Evolutionary conservation across 1,284 basidiomycete genomes (phyloP).

Genomic region (Heterobasidion occidentale): DNA sequence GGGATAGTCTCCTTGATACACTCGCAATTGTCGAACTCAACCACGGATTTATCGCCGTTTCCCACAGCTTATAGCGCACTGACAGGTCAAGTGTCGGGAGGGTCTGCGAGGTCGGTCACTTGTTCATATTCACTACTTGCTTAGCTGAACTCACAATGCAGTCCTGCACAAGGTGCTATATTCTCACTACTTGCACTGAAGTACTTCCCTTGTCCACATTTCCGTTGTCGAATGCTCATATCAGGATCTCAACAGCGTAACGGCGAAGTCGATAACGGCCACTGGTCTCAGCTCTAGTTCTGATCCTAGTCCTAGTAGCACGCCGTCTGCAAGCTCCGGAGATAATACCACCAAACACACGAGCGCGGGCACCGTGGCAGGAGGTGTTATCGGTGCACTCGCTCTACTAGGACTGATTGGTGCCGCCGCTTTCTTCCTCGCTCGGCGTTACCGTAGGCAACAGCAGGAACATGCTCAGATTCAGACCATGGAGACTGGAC

Average conservation of each 20-base stretch:
- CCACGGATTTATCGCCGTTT: not conserved
- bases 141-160: not conserved
- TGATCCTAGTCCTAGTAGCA: not conserved
- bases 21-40: not conserved
- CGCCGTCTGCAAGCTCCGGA: not conserved
- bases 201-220: not conserved
- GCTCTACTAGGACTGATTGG: not conserved
- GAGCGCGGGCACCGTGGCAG: slow-evolving; percentile 1
- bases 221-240: not conserved
- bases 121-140: not conserved
- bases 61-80: slow-evolving; percentile 1
- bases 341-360: not conserved
- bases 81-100: not conserved
- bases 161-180: slow-evolving; percentile 12
- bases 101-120: slow-evolving; percentile 7
- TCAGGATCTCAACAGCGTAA: not conserved
- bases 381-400: slow-evolving; percentile 3
- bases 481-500: not conserved
- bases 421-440: not conserved
- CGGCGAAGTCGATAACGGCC: not conserved
- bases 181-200: slow-evolving; percentile 10
- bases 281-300: not conserved
- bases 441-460: slow-evolving; percentile 1
- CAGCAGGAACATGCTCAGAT: not conserved
- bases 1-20: slow-evolving; percentile 7